Evolutionary conservation across 345 rosid genomes (phyloP), one percentile per base, ranked within the genome.

Genomic region (Sisymbrium irio): DNA sequence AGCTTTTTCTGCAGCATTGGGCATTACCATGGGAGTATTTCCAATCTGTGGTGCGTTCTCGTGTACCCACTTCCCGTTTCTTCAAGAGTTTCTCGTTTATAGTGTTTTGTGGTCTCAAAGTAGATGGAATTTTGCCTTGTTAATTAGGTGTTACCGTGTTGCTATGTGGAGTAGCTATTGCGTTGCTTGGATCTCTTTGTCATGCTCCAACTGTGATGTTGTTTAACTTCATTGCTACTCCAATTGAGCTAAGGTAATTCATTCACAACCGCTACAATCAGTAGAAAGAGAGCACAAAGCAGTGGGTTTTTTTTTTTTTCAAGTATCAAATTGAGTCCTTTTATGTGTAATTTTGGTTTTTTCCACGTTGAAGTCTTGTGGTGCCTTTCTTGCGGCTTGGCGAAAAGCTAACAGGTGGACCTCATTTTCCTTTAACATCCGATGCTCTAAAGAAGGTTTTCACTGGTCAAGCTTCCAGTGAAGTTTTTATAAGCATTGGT

Each of bases 361-460:
- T 73, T 75, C 62, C 36, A 12, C 49, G 41, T 77, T 72, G 71
- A 74, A 94, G 98, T 77, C 88, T 94, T 69, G 66, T 94, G 53
- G 85, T 94, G 60, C 98, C 98, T 28, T 94, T 94, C 88, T 81
- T 94, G 87, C 96, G 98, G 39, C 80, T 94, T 58, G 98, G 97
- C 5, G 97, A 94, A 82, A 56, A 61, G 36, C 36, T 94, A 11
- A 62, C 86, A 3, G 97, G 97, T 18, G 98, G 98, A 62, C 81
- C 96, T 53, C 96, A 85, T 85, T 94, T 94, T 82, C 89, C 96
- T 9, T 78, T 94, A 62, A 87, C 93, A 45, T 79, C 98, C 22
- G 98, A 89, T 83, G 97, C 96, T 4, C 55, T 94, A 74, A 91
- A 87, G 90, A 89, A 82, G 78, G 96, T 94, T 60, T 76, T 94